Conservation (phyloP, 2,329 filamentous ascomycete species). For the Alternaria alternata region DNA sequence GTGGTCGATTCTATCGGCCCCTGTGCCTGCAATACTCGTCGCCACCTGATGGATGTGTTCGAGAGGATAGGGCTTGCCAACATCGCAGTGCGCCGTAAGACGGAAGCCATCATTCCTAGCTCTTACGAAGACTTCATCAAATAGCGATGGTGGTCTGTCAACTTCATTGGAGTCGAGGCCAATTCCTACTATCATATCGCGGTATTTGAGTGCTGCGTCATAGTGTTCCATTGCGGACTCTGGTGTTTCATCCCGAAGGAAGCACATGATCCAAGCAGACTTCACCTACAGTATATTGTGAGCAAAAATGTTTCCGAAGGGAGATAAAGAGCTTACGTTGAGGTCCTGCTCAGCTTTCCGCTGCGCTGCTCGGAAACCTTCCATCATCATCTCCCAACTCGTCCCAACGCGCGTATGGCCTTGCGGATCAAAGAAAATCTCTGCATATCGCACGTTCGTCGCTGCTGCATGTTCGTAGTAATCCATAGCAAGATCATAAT, state of each 20-base stretch:
- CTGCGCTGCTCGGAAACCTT: conserved; percentile 42
- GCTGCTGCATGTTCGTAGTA: conserved; percentile 45
- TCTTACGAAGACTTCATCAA: background rate
- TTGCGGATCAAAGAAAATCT: conserved; percentile 57
- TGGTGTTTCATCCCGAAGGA: conserved; percentile 54
- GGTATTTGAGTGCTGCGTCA: conserved; percentile 38
- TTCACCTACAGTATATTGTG: conserved; percentile 2
- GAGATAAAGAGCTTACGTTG: background rate
- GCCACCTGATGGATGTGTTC: conserved; percentile 53
- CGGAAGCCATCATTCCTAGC: conserved; percentile 56
- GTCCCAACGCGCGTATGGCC: conserved; percentile 53
- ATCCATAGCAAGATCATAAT: conserved; percentile 53
- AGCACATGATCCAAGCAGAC: conserved; percentile 54
- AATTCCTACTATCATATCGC: conserved; percentile 55
- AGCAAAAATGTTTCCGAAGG: background rate
- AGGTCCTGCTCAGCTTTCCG: conserved; percentile 19
- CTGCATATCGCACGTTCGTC: conserved; percentile 54
- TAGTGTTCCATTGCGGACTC: conserved; percentile 45
- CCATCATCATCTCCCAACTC: conserved; percentile 42
- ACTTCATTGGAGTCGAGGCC: conserved; percentile 60
- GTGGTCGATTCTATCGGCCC: conserved; percentile 54
- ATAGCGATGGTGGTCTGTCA: conserved; percentile 25
- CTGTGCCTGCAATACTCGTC: conserved; percentile 32
- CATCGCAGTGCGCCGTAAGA: conserved; percentile 62
- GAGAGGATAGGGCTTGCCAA: conserved; percentile 59